Conservation (phyloP, 2,329 filamentous ascomycete species). For the Metarhizium rileyi region DNA sequence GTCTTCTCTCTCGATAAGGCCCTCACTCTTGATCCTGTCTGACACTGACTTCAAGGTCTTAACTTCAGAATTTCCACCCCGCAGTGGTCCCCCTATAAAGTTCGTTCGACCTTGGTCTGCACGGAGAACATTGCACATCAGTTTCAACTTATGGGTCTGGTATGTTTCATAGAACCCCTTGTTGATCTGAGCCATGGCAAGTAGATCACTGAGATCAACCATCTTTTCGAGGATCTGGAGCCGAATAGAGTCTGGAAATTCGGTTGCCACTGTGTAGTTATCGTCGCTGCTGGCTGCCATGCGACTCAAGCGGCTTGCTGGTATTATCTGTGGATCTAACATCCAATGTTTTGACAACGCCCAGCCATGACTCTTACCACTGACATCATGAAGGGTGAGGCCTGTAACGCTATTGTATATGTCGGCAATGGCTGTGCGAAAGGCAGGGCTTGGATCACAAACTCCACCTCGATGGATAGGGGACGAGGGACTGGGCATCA, state of each 20-base stretch:
- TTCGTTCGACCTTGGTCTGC: constrained; percentile 13
- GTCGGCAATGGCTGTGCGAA: constrained; percentile 37
- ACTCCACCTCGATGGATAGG: constrained; percentile 30
- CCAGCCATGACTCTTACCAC: constrained; percentile 39
- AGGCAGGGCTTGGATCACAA: constrained; percentile 39
- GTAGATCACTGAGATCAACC: constrained; percentile 31
- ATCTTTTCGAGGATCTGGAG: constrained; percentile 31
- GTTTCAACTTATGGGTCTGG: constrained; percentile 31
- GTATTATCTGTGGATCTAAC: constrained; percentile 25
- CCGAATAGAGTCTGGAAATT: constrained; percentile 27
- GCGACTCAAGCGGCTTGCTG: constrained; percentile 17
- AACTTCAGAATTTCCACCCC: constrained; percentile 19
- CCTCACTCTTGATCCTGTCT: constrained; percentile 19
- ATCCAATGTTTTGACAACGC: constrained; percentile 31
- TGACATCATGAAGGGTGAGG: constrained; percentile 38
- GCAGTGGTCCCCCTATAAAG: neutral
- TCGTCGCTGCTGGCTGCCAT: constrained; percentile 23
- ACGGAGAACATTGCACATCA: constrained; percentile 27
- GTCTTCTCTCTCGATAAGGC: constrained; percentile 17
- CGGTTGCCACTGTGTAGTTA: constrained; percentile 21
- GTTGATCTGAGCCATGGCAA: constrained; percentile 31
- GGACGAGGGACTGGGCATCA: constrained; percentile 34
- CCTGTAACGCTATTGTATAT: constrained; percentile 42
- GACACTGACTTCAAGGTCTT: constrained; percentile 24
- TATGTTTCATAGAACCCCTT: constrained; percentile 35